Conservation (phyloP, 495 filamentous ascomycete species). For the Immersiella caudata region DNA sequence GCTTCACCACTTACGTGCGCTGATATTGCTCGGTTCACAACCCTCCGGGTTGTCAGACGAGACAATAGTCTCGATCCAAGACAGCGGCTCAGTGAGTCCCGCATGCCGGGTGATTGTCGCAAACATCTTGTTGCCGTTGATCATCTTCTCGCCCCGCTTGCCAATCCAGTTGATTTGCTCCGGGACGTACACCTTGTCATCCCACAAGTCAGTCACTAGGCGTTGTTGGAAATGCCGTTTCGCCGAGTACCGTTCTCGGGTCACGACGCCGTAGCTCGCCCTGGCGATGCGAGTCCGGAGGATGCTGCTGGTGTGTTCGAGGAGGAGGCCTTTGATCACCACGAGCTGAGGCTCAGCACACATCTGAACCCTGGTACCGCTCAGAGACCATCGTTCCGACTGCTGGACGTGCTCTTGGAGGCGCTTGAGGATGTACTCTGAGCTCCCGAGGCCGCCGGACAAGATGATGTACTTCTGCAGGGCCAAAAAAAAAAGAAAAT, state of each 20-base stretch:
- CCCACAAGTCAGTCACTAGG: neutral
- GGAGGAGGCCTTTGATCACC: constrained; percentile 14
- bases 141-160: constrained; percentile 1
- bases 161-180: constrained; percentile 15
- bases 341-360: constrained; percentile 15
- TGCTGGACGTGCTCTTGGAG: constrained; percentile 3
- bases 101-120: constrained; percentile 1
- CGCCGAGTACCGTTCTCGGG: constrained; percentile 3
- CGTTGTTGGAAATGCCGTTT: constrained; percentile 2
- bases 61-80: constrained; percentile 14
- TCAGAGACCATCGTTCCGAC: neutral
- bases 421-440: constrained; percentile 2
- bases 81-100: neutral
- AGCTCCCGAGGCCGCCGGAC: constrained; percentile 13
- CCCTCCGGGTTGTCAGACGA: constrained; percentile 13
- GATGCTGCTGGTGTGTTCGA: constrained; percentile 12
- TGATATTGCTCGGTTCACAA: neutral
- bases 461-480: constrained; percentile 16
- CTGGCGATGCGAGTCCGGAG: constrained; percentile 17
- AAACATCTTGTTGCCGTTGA: constrained; percentile 1
- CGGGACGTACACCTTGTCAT: constrained; percentile 8
- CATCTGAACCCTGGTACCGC: constrained; percentile 1
- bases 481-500: no score
- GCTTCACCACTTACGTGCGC: no score
- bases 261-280: constrained; percentile 17